Evolutionary conservation across 2,329 filamentous ascomycete genomes (phyloP).

Genomic region (Trichothecium roseum): DNA sequence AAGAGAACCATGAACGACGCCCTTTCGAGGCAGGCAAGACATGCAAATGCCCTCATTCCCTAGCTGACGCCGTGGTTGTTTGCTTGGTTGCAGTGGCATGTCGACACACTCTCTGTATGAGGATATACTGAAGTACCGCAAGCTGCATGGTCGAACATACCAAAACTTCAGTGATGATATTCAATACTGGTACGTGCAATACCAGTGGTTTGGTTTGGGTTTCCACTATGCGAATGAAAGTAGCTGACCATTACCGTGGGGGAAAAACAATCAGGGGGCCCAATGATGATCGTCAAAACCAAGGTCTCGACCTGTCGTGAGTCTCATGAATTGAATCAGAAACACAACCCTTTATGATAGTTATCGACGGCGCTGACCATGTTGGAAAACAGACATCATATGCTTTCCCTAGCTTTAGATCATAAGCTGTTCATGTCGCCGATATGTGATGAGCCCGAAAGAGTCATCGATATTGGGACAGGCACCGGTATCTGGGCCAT

Average conservation of each 20-base stretch:
- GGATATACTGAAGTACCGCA: conserved; percentile 15
- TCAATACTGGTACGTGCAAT: conserved; percentile 8
- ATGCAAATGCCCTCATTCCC: no score
- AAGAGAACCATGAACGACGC: neutral
- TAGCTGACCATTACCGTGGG: no score
- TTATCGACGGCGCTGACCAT: neutral
- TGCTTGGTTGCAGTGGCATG: neutral
- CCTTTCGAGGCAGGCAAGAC: no score
- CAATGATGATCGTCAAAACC: conserved; percentile 15
- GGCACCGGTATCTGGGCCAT: conserved; percentile 47
- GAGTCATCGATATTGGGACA: conserved; percentile 38
- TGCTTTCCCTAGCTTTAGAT: conserved; percentile 12
- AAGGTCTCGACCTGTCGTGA: conserved; percentile 13
- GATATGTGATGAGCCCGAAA: conserved; percentile 9
- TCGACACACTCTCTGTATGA: no score
- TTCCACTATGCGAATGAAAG: no score
- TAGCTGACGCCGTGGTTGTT: neutral
- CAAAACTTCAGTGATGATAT: conserved; percentile 12
- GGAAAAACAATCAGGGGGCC: conserved; percentile 12
- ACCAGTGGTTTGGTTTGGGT: no score
- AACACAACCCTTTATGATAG: neutral
- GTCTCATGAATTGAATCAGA: neutral
- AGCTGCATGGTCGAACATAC: conserved; percentile 17
- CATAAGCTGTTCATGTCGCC: conserved; percentile 14
- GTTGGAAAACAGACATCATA: conserved; percentile 10